Conservation (phyloP, 208 protist genomes). For the Leishmania braziliensis region DNA sequence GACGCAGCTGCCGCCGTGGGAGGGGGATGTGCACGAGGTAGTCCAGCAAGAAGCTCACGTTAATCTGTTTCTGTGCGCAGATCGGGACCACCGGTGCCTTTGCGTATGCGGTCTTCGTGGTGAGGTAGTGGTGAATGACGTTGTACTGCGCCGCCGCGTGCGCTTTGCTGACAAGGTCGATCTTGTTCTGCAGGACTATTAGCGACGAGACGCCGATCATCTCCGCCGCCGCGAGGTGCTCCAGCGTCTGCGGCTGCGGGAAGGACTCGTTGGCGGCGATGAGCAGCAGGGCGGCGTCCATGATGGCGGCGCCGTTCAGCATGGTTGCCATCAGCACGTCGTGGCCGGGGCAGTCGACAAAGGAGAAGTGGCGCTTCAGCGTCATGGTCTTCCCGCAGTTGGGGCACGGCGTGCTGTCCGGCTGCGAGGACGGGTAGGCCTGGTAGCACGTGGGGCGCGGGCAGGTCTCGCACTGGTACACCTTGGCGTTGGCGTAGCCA, state of each 20-base stretch:
- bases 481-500: conserved; percentile 99
- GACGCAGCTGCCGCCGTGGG: conserved; percentile 95
- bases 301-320: conserved; percentile 99
- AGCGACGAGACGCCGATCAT: conserved; percentile 99
- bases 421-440: conserved; percentile 86
- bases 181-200: conserved; percentile 99
- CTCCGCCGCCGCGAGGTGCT: conserved; percentile 98
- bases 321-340: conserved; percentile 99
- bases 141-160: conserved; percentile 95
- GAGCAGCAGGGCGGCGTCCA: conserved; percentile 99
- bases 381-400: conserved; percentile 68
- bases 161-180: conserved; percentile 98
- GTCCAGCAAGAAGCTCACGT: conserved; percentile 98
- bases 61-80: conserved; percentile 97
- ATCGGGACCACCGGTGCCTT: conserved; percentile 98
- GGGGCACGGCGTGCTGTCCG: conserved; percentile 87
- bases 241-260: conserved; percentile 95
- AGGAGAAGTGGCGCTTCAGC: conserved; percentile 96
- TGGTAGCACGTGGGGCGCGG: conserved; percentile 94
- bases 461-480: conserved; percentile 90
- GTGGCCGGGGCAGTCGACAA: conserved; percentile 99
- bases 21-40: conserved; percentile 98
- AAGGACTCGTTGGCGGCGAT: conserved; percentile 99
- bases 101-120: conserved; percentile 86
- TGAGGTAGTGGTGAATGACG: conserved; percentile 92